These are phyloP conservation scores for Hypsizygus marmoreus DNA, from an alignment of 768 basidiomycete genomes.

Conservation along the genomic window DNA sequence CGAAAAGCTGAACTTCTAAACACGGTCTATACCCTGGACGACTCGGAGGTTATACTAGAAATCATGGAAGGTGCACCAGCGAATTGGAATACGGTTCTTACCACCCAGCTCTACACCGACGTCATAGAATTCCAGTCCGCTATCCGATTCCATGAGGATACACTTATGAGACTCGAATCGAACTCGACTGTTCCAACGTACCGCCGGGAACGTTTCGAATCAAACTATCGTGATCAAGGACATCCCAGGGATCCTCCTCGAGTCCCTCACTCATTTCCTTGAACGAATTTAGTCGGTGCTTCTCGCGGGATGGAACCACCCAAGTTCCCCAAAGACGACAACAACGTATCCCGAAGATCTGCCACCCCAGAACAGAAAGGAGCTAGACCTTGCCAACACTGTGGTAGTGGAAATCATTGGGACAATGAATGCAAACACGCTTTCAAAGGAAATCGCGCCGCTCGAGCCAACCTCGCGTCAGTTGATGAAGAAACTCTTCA, in stretches of 20 bases:
- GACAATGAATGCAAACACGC: slow-evolving; percentile 33
- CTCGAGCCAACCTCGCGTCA: slow-evolving; percentile 19
- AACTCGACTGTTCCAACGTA: background rate
- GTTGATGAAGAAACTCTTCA: slow-evolving; percentile 9
- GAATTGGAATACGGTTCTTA: slow-evolving; percentile 27
- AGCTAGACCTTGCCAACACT: slow-evolving; percentile 32
- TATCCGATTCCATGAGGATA: slow-evolving; percentile 24
- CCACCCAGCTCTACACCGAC: slow-evolving; percentile 20
- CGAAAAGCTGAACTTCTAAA: slow-evolving; percentile 21
- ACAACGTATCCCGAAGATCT: too few species aligned
- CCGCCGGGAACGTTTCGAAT: background rate
- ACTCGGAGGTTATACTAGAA: slow-evolving; percentile 34
- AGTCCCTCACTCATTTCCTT: too few species aligned
- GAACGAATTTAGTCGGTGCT: too few species aligned
- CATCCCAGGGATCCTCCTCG: too few species aligned
- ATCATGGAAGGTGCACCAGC: slow-evolving; percentile 35
- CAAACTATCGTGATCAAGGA: too few species aligned
- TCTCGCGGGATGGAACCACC: too few species aligned
- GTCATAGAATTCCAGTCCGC: slow-evolving; percentile 22
- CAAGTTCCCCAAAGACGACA: too few species aligned
- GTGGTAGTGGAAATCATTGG: slow-evolving; percentile 36
- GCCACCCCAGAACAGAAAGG: too few species aligned
- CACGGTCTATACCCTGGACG: slow-evolving; percentile 18
- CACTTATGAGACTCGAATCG: slow-evolving; percentile 15
- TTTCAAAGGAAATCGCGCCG: slow-evolving; percentile 7